Conservation (phyloP, 2,329 filamentous ascomycete species). For the Paracamarosporium sp. region DNA sequence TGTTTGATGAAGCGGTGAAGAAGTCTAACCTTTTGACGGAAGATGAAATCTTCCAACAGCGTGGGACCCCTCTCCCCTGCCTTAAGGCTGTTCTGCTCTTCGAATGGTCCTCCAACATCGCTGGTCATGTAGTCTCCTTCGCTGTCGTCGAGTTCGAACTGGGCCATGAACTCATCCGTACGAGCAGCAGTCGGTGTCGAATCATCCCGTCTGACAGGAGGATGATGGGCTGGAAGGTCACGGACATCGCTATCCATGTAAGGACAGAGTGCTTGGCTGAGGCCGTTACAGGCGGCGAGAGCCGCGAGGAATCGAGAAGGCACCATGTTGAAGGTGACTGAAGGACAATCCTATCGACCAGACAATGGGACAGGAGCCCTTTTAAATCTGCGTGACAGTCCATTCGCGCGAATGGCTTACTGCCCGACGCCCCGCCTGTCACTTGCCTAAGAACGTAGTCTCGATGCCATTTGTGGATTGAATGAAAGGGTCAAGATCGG, state of each 20-base stretch:
- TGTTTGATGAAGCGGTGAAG: neutral
- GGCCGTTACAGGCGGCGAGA: conserved; percentile 28
- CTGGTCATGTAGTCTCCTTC: conserved; percentile 57
- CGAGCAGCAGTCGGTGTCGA: conserved; percentile 13
- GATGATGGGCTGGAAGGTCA: conserved; percentile 36
- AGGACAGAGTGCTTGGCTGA: conserved; percentile 40
- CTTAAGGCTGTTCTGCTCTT: conserved; percentile 70
- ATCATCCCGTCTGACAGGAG: conserved; percentile 36
- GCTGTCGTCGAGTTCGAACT: conserved; percentile 46
- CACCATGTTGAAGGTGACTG: conserved; percentile 29
- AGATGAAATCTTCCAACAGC: conserved; percentile 74
- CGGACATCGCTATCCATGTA: conserved; percentile 42
- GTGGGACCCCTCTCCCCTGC: conserved; percentile 72
- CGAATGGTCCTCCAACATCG: conserved; percentile 72
- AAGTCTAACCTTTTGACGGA: conserved; percentile 65
- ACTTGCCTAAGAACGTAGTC: neutral
- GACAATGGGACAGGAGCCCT: neutral
- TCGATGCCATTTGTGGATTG: neutral
- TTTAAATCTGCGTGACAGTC: neutral
- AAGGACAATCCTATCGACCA: conserved; percentile 5
- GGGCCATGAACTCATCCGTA: conserved; percentile 44
- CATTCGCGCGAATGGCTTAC: neutral
- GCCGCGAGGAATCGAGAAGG: conserved; percentile 28
- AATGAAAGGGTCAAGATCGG: conserved; percentile 1
- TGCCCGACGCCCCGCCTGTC: neutral